phyloP scores from a whole-genome alignment of 441 rosid genomes.

The Biscutella laevigata region DNA sequence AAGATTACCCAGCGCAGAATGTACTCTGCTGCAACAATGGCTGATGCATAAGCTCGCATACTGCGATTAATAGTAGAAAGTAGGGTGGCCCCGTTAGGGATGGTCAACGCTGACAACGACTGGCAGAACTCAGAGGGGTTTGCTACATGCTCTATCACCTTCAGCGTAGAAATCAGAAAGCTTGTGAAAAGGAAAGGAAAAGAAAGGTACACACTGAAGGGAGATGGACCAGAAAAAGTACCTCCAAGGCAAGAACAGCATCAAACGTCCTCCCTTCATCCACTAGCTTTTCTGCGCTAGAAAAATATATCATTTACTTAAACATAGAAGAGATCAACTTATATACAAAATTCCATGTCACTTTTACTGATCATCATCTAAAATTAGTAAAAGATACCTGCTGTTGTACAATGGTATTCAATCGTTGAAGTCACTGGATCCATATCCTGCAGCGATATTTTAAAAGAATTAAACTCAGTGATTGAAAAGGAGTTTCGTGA shows the following conservation, averaged over 20 bases:
- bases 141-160: slow-evolving; percentile 96
- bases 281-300: slow-evolving; percentile 66
- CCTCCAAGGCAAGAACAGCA: slow-evolving; percentile 83
- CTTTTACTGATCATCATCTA: slow-evolving; percentile 2
- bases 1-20: slow-evolving; percentile 73
- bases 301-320: slow-evolving; percentile 3
- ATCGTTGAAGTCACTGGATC: slow-evolving; percentile 68
- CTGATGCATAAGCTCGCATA: slow-evolving; percentile 72
- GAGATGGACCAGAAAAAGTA: slow-evolving; percentile 8
- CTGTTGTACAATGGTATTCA: slow-evolving; percentile 77
- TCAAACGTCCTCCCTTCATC: slow-evolving; percentile 75
- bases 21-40: slow-evolving; percentile 86
- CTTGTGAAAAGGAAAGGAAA: neutral
- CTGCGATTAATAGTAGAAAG: slow-evolving; percentile 81
- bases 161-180: slow-evolving; percentile 10
- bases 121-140: slow-evolving; percentile 85
- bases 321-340: no score
- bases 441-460: slow-evolving; percentile 40
- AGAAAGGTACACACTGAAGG: neutral
- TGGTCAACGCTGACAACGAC: slow-evolving; percentile 65
- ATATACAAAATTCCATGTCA: neutral
- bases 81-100: slow-evolving; percentile 60
- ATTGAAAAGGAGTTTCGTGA: neutral
- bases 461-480: neutral
- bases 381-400: slow-evolving; percentile 43